Conservation (phyloP, 2,329 filamentous ascomycete species). For the Tympanopsis confertula region DNA sequence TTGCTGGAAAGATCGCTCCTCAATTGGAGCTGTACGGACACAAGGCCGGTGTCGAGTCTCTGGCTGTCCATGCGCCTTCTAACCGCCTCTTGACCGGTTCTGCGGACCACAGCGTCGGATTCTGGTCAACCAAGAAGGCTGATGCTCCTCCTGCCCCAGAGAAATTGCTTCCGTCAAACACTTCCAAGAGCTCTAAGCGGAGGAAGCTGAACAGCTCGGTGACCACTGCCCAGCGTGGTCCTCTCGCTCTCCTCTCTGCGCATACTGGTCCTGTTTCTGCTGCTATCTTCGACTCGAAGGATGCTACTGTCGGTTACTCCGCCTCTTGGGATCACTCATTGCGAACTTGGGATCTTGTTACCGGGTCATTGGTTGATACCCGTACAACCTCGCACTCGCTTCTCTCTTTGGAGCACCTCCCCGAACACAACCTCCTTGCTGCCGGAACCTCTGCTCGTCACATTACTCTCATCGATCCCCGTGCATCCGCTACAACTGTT, state of each 20-base stretch:
- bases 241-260: constrained; percentile 60
- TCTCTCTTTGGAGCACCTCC: constrained; percentile 65
- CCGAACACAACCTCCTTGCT: constrained; percentile 47
- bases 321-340: constrained; percentile 84
- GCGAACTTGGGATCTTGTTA: constrained; percentile 82
- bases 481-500: constrained; percentile 63
- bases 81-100: constrained; percentile 77
- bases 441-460: constrained; percentile 77
- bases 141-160: constrained; percentile 65
- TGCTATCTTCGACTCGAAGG: constrained; percentile 72
- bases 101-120: constrained; percentile 69
- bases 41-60: constrained; percentile 5
- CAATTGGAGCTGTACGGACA: constrained; percentile 78
- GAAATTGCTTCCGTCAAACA: constrained; percentile 54
- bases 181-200: constrained; percentile 57
- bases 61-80: constrained; percentile 52
- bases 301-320: constrained; percentile 82
- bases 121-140: constrained; percentile 76
- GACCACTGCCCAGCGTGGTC: constrained; percentile 50
- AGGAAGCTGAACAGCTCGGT: constrained; percentile 43
- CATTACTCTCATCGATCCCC: constrained; percentile 86
- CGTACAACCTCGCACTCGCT: constrained; percentile 76
- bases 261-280: constrained; percentile 68
- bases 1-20: constrained; percentile 53
- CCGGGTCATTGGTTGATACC: constrained; percentile 65